A percentile compares a stretch with the other conserved stretches of the same genome.
These are phyloP conservation scores for Phytophthora rubi DNA, from an alignment of 352 stramenopile genomes.

Conservation along the genomic window DNA sequence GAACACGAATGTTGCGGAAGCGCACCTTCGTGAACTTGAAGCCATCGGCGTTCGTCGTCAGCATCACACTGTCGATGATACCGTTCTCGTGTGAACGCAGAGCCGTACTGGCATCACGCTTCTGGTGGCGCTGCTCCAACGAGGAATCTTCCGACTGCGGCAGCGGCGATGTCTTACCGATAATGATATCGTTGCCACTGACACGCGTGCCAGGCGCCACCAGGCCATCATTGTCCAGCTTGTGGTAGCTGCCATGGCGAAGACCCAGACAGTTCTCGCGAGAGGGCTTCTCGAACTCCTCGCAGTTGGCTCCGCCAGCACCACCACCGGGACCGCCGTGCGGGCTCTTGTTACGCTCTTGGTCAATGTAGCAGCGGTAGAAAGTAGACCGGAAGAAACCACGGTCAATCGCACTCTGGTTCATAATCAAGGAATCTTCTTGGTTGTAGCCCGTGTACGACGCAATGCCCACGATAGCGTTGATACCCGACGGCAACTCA, in stretches of 20 bases:
- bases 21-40: slow-evolving; percentile 98
- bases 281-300: slow-evolving; percentile 97
- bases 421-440: slow-evolving; percentile 99
- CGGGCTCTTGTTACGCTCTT: slow-evolving; percentile 90
- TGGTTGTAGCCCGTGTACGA: slow-evolving; percentile 97
- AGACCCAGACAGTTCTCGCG: slow-evolving; percentile 95
- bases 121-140: slow-evolving; percentile 92
- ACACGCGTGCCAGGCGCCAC: slow-evolving; percentile 96
- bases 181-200: slow-evolving; percentile 98
- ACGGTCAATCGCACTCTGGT: slow-evolving; percentile 99
- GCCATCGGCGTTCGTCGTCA: slow-evolving; percentile 98
- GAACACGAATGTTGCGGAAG: slow-evolving; percentile 98
- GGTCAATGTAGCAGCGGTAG: slow-evolving; percentile 98
- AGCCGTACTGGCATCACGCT: slow-evolving; percentile 96
- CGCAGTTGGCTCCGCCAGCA: slow-evolving; percentile 67
- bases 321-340: slow-evolving; percentile 64
- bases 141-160: slow-evolving; percentile 81
- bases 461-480: slow-evolving; percentile 93
- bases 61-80: slow-evolving; percentile 99
- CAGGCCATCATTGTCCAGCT: slow-evolving; percentile 98
- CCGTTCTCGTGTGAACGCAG: slow-evolving; percentile 98
- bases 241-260: slow-evolving; percentile 97
- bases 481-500: slow-evolving; percentile 99
- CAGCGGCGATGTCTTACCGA: slow-evolving; percentile 98
- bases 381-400: slow-evolving; percentile 99